Percentiles rank a stretch among this genome's conserved stretches.
Conservation (phyloP, 2,329 filamentous ascomycete genomes). For the Cladophialophora chaetospira region DNA sequence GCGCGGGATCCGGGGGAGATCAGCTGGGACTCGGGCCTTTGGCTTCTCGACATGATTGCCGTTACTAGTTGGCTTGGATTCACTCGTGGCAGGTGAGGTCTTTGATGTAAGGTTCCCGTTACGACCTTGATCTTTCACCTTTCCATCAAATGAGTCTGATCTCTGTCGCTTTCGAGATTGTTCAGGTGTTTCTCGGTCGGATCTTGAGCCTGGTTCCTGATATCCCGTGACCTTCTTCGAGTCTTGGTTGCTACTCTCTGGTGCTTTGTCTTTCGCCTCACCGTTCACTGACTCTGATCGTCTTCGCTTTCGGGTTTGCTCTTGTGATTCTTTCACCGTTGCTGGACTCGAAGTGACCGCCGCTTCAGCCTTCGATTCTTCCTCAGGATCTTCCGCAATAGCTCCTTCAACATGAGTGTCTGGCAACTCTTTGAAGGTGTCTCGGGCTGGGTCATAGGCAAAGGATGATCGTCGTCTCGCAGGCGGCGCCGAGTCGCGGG, state of each 20-base stretch:
- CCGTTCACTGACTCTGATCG: neutral
- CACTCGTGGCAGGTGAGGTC: slow-evolving; percentile 9
- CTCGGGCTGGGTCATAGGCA: slow-evolving; percentile 40
- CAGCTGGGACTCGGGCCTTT: slow-evolving; percentile 24
- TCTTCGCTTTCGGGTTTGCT: slow-evolving; percentile 5
- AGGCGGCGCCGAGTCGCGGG: neutral
- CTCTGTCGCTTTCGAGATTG: slow-evolving; percentile 26
- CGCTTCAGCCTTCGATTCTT: slow-evolving; percentile 1
- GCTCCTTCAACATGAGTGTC: slow-evolving; percentile 32
- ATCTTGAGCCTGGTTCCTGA: slow-evolving; percentile 14
- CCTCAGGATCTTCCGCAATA: slow-evolving; percentile 30
- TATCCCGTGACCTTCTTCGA: neutral
- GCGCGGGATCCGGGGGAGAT: slow-evolving; percentile 28
- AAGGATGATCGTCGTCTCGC: slow-evolving; percentile 32
- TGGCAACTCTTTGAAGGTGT: slow-evolving; percentile 37
- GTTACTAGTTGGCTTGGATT: slow-evolving; percentile 10
- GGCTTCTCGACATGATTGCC: slow-evolving; percentile 12
- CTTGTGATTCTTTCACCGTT: slow-evolving; percentile 5
- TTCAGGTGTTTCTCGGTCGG: slow-evolving; percentile 8
- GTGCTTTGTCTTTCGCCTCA: neutral
- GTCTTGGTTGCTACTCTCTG: no score
- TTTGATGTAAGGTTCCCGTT: slow-evolving; percentile 11
- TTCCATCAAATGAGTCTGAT: slow-evolving; percentile 18
- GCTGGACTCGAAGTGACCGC: slow-evolving; percentile 19
- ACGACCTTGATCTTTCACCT: slow-evolving; percentile 4